These are phyloP conservation scores for Cordyceps tenuipes DNA, from an alignment of 2,329 filamentous ascomycete genomes.

Conservation along the genomic window DNA sequence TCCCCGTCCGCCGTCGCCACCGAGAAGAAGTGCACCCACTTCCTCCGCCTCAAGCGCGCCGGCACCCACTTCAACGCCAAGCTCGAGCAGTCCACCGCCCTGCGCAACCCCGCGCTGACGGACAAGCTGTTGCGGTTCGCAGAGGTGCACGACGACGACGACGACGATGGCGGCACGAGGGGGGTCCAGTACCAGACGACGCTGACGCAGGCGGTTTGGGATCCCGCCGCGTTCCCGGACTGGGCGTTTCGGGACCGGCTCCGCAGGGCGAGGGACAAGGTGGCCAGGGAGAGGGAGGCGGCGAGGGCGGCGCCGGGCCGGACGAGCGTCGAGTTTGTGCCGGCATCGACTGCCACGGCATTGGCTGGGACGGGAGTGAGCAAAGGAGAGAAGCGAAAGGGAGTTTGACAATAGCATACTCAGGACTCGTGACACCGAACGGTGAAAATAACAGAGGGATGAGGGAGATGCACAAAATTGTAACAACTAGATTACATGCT, in stretches of 20 bases:
- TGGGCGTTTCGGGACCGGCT: constrained; percentile 45
- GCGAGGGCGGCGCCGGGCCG: constrained; percentile 33
- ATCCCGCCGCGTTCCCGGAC: constrained; percentile 47
- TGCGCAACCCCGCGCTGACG: constrained; percentile 64
- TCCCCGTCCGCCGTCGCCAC: constrained; percentile 48
- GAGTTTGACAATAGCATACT: constrained; percentile 15
- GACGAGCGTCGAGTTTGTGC: constrained; percentile 42
- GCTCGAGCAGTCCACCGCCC: constrained; percentile 55
- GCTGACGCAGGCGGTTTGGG: constrained; percentile 46
- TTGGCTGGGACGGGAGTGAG: constrained; percentile 12
- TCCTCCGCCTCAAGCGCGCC: constrained; percentile 68
- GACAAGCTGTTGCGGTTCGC: constrained; percentile 67
- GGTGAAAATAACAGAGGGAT: background rate
- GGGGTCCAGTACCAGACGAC: constrained; percentile 58
- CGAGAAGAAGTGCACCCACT: constrained; percentile 62
- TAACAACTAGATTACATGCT: background rate
- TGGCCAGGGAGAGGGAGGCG: constrained; percentile 36
- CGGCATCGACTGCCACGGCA: background rate
- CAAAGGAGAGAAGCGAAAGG: constrained; percentile 28
- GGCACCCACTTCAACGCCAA: constrained; percentile 73
- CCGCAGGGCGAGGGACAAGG: constrained; percentile 38
- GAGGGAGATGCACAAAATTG: background rate
- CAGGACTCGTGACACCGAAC: background rate
- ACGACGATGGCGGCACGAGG: too few species aligned
- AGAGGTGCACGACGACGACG: constrained; percentile 22